Base-by-base conservation (phyloP, 2,329 filamentous ascomycete genomes). In the Fusarium domesticum region DNA sequence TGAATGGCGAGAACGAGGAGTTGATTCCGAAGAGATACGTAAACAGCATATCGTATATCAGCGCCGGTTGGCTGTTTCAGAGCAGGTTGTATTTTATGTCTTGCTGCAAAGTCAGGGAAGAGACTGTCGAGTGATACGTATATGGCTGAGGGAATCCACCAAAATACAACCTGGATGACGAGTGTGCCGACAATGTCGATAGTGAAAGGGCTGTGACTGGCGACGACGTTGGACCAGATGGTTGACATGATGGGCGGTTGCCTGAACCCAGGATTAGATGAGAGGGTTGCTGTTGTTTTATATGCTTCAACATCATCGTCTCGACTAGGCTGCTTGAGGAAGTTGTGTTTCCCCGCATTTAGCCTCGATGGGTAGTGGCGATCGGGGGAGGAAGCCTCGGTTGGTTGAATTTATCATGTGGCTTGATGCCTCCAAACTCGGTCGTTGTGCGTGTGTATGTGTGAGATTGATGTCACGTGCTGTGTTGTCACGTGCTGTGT, bases 31-130 rank as follows among this genome's bases (percentile, higher is more conserved):
- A 70, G 46, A 4, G 76, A 72, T 14, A 79, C 60, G 23, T 43
- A 14, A 30, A 70, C 53, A 43, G 76, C 77, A 50, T 71, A 65
- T 2, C 56, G 31, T 18, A 78, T 66, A n/a, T 79, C 73, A 3
- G 55, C 50, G 1, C 57, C 32, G 2, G 68, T 73, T 1, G 77
- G 76, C 52, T 78, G 75, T 38, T 71, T 73, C 1, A 70, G 70
- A 0, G 70, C 66, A 0, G 75, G 74, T 49, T 80, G 77, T 45
- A 80, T 72, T 56, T 80, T 80, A 65, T 80, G 76, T 5, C 64
- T 66, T 6, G 64, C 63, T 0, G 76, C 73, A 51, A 78, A 80
- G 7, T 54, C 35, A 0, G 77, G 77, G n/a, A 69, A 63, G 10
- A 73, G 10, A 8, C 47, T 32, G 50, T 76, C 72, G 12, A 80